Base-by-base conservation (phyloP, 2,329 filamentous ascomycete genomes). In the Dothistroma pini region DNA sequence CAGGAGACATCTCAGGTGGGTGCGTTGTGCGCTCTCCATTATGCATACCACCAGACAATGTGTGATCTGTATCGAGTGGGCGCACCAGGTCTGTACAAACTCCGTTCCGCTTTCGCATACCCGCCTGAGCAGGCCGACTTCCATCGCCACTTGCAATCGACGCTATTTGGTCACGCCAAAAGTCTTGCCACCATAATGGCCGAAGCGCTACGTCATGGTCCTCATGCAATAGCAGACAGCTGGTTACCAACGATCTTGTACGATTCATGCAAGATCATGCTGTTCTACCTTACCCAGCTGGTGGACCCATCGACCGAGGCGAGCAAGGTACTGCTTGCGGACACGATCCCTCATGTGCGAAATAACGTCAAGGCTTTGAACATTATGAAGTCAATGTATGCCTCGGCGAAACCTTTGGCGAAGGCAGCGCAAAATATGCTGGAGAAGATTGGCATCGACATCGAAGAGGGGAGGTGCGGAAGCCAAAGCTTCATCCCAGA, bases 181-280 rank as follows among this genome's bases (percentile, higher is more conserved):
- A 68, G 66, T 52, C 57, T 68, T 11, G 66, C 64, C 10, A 65
- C 64, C 0, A 66, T 69, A 49, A 64, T 67, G 62, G 66, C 67
- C 29, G 67, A 68, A 53, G 67, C 64, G 2, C 56, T 66, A 10
- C 65, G 67, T 32, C 65, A 69, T 34, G 67, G 65, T 16, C 66
- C 66, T 5, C 63, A 69, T 29, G 67, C 65, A 10, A 65, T 69
- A 25, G 67, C 67, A 6, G 67, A 69, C 32, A 64, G 62, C 12
- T 68, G 67, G 65, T 48, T 66, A 29, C 65, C 65, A 0, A 68
- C 66, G 8, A 66, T 69, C n/a, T 54, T 68, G 2, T 68, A 69
- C 51, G 67, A 69, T 44, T 68, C 63, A 11, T 69, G 65, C 59
- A 67, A 67, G 44, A 67, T 69, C 49, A 68, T 68, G 65, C 63